phyloP scores from a whole-genome alignment of 2,329 filamentous ascomycete species.

The Macrophomina pseudophaseolina region DNA sequence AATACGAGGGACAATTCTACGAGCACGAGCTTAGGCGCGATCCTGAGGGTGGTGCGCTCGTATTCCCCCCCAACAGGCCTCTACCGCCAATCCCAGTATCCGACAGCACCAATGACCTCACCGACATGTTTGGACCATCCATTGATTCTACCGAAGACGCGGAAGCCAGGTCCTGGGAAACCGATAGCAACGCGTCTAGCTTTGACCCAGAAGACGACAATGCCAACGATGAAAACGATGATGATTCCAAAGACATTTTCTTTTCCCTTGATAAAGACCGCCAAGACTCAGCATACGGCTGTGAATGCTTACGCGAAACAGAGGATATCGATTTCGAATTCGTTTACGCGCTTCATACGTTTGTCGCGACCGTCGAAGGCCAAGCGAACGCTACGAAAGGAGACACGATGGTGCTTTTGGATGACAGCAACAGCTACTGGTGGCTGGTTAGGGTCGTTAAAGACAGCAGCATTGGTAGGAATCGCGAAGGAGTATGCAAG shows the following conservation, averaged over 20 bases:
- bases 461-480: constrained; percentile 86
- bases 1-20: constrained; percentile 17
- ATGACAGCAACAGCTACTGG: constrained; percentile 99
- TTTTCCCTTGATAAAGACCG: constrained; percentile 64
- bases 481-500: constrained; percentile 25
- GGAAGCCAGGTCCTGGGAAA: constrained; percentile 36
- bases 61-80: constrained; percentile 7
- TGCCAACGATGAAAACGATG: constrained; percentile 57
- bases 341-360: constrained; percentile 96
- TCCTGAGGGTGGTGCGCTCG: constrained; percentile 8
- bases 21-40: constrained; percentile 13
- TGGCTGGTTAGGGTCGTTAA: constrained; percentile 98
- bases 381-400: constrained; percentile 98
- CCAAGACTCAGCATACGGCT: constrained; percentile 74
- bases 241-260: constrained; percentile 67
- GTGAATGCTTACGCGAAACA: constrained; percentile 86
- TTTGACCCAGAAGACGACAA: constrained; percentile 38
- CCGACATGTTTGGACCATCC: neutral
- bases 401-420: constrained; percentile 96
- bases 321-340: constrained; percentile 99
- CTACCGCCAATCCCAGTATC: constrained; percentile 21
- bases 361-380: constrained; percentile 95
- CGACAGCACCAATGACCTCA: constrained; percentile 9
- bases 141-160: neutral
- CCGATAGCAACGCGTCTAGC: constrained; percentile 46